Evolutionary conservation across 768 basidiomycete genomes (phyloP).

Genomic region (Amanita rimosa): DNA sequence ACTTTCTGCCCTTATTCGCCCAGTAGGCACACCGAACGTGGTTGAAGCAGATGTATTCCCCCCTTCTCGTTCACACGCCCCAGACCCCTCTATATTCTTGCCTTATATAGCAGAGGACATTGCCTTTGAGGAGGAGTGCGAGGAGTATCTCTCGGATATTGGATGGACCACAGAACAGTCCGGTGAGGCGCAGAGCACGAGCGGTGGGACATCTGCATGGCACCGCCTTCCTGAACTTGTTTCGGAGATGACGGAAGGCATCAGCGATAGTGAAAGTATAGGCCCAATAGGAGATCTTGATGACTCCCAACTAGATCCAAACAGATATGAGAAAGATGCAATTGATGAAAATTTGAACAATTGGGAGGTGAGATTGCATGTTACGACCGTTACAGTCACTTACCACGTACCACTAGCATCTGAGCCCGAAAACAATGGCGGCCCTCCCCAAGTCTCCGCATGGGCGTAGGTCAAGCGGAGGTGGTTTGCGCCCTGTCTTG

Average conservation of each 20-base stretch:
- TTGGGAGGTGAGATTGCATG: conserved; percentile 69
- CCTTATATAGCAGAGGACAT: conserved; percentile 91
- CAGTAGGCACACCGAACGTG: conserved; percentile 63
- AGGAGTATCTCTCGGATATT: conserved; percentile 87
- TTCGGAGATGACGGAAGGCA: conserved; percentile 72
- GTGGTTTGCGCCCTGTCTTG: conserved; percentile 72
- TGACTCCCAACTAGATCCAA: conserved; percentile 53
- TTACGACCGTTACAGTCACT: neutral
- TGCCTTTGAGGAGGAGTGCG: conserved; percentile 94
- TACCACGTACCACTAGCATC: conserved; percentile 47
- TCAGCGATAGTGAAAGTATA: conserved; percentile 92
- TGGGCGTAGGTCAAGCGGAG: conserved; percentile 75
- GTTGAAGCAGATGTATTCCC: conserved; percentile 93
- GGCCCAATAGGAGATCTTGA: conserved; percentile 83
- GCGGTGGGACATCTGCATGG: conserved; percentile 56
- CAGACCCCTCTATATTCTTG: conserved; percentile 73
- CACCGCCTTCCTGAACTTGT: conserved; percentile 69
- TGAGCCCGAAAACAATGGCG: conserved; percentile 94
- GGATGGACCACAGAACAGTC: conserved; percentile 57
- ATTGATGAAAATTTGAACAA: conserved; percentile 82
- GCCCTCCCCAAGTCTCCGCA: conserved; percentile 88
- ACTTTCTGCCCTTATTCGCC: conserved; percentile 61
- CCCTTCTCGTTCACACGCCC: conserved; percentile 78
- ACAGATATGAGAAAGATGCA: conserved; percentile 50
- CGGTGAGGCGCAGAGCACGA: conserved; percentile 23